Percentiles rank a stretch among this genome's conserved stretches.
phyloP scores from a whole-genome alignment of 2,329 filamentous ascomycete species.

The Fusarium sp. region DNA sequence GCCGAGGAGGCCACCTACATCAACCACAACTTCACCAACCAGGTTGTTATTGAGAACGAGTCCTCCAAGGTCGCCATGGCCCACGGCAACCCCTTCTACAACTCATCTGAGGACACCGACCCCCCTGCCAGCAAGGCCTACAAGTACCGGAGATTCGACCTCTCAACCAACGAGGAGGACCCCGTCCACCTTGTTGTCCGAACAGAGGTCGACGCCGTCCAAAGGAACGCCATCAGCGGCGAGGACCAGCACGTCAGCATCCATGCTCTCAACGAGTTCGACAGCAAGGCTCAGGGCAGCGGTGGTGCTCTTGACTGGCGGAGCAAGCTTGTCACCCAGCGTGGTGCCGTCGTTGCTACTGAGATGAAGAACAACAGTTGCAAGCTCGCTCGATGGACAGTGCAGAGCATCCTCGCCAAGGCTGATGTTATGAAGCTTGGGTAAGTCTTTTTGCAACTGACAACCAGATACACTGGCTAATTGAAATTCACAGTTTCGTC shows the following conservation, averaged over 20 bases:
- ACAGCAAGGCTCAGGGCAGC: constrained; percentile 95
- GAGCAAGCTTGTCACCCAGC: constrained; percentile 91
- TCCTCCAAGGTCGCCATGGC: constrained; percentile 84
- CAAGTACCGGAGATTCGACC: constrained; percentile 97
- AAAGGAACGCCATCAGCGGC: constrained; percentile 93
- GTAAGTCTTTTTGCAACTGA: constrained; percentile 63
- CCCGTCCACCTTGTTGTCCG: constrained; percentile 93
- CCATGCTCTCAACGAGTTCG: constrained; percentile 98
- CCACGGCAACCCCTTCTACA: constrained; percentile 97
- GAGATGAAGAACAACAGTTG: constrained; percentile 99
- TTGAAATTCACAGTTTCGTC: constrained; percentile 77
- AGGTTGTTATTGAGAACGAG: constrained; percentile 89
- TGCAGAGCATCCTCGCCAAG: constrained; percentile 95
- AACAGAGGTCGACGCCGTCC: constrained; percentile 93
- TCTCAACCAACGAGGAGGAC: constrained; percentile 94
- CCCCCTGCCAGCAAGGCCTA: constrained; percentile 96
- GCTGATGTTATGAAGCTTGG: constrained; percentile 99
- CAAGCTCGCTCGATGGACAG: constrained; percentile 98
- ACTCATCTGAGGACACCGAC: constrained; percentile 90
- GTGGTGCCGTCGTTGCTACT: constrained; percentile 96
- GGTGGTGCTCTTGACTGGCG: constrained; percentile 98
- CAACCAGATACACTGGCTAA: constrained; percentile 27
- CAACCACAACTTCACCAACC: constrained; percentile 99
- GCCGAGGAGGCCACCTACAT: constrained; percentile 99
- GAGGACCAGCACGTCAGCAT: constrained; percentile 93